Evolutionary conservation across 768 basidiomycete species (phyloP).

Genomic region (Kwoniella pini): DNA sequence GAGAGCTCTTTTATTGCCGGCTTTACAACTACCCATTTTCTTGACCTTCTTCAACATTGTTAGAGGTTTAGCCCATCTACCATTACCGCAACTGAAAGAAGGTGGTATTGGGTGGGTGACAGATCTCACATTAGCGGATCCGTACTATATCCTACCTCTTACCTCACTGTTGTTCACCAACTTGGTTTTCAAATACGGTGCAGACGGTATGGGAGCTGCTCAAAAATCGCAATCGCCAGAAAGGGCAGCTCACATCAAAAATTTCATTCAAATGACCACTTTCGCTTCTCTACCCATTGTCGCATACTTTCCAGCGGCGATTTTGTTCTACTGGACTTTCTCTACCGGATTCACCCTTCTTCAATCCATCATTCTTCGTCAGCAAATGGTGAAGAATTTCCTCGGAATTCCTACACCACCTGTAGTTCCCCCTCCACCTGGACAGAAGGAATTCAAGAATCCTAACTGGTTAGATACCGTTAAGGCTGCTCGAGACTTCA

Average conservation of each 20-base stretch:
- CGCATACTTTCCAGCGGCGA: slow-evolving; percentile 65
- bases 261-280: slow-evolving; percentile 65
- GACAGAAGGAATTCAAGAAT: slow-evolving; percentile 13
- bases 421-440: slow-evolving; percentile 24
- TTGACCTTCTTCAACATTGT: slow-evolving; percentile 82
- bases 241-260: slow-evolving; percentile 66
- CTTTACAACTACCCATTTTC: slow-evolving; percentile 74
- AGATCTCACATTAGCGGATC: slow-evolving; percentile 77
- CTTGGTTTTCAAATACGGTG: slow-evolving; percentile 60
- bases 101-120: slow-evolving; percentile 74
- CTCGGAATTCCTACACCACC: slow-evolving; percentile 37
- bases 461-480: slow-evolving; percentile 31
- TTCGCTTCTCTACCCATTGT: slow-evolving; percentile 62
- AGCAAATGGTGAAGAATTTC: slow-evolving; percentile 25
- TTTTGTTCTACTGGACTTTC: slow-evolving; percentile 64
- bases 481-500: slow-evolving; percentile 18
- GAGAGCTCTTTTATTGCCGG: slow-evolving; percentile 61
- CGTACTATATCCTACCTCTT: slow-evolving; percentile 71
- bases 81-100: slow-evolving; percentile 70
- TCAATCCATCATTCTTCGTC: slow-evolving; percentile 61
- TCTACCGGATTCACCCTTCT: slow-evolving; percentile 60
- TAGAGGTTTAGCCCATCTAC: slow-evolving; percentile 68
- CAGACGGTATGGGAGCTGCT: slow-evolving; percentile 16
- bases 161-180: slow-evolving; percentile 65
- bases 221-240: slow-evolving; percentile 60